A percentile compares a stretch with the other conserved stretches of the same genome.
Evolutionary conservation across 1,284 basidiomycete genomes (phyloP).

Genomic region (Pseudozyma thailandica): DNA sequence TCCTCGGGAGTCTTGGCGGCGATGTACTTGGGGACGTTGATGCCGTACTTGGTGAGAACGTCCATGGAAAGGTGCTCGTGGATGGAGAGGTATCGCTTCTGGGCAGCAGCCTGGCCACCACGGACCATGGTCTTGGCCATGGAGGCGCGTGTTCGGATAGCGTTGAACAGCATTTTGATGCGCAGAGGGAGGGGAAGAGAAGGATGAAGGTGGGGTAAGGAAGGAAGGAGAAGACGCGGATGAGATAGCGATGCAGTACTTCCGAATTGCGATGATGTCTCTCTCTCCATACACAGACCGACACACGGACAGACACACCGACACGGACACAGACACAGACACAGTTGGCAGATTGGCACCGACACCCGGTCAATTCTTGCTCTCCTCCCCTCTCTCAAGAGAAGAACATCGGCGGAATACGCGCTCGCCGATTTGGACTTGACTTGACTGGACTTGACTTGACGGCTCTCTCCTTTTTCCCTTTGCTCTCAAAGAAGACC

Average conservation of each 20-base stretch:
- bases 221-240: constrained; percentile 1
- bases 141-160: constrained; percentile 55
- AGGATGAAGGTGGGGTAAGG: constrained; percentile 1
- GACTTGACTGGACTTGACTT: background rate
- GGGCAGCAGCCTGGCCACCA: constrained; percentile 66
- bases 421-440: too few relatives aligned
- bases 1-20: constrained; percentile 89
- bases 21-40: constrained; percentile 92
- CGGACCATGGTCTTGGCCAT: constrained; percentile 54
- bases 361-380: background rate
- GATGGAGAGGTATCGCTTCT: constrained; percentile 93
- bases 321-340: background rate
- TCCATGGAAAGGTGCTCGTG: constrained; percentile 98
- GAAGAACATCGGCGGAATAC: too few relatives aligned
- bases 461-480: background rate
- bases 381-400: too few relatives aligned
- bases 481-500: constrained; percentile 4
- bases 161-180: constrained; percentile 47
- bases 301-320: too few relatives aligned
- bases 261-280: background rate
- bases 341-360: background rate
- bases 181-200: background rate
- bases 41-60: constrained; percentile 96
- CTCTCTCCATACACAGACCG: too few relatives aligned
- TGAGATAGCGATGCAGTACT: background rate